Base-by-base conservation (phyloP, 768 basidiomycete genomes). In the Russula foetens region DNA sequence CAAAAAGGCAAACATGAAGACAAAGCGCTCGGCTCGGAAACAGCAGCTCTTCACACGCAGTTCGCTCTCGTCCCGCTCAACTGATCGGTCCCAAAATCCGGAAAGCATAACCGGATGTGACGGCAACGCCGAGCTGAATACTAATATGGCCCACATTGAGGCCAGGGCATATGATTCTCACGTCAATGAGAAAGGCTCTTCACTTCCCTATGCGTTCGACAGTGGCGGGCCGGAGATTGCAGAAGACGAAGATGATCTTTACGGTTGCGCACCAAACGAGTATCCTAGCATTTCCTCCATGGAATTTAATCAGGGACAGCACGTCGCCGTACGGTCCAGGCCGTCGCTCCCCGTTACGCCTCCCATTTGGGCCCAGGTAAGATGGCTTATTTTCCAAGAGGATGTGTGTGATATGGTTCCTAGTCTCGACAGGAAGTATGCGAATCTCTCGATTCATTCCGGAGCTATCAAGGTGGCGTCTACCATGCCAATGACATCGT, bases 401-500 rank as follows among this genome's bases (percentile, higher is more conserved):
- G n/a, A 28, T 65, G 15, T 62, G 53, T 17, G 14, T 63, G 46
- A 54, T 41, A 38, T 46, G 21, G n/a, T 57, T 15, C 35, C 24
- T 56, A 91, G 89, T 86, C 88, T 26, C 82, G 90, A 44, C 89
- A 91, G 73, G 90, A 92, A 72, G 78, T 92, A 2, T 92, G 90
- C 73, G 90, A 92, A 70, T 81, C 85, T 5, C 82, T 86, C 50
- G 82, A 84, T 23, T 85, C 83, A 79, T 89, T 88, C 70, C 76
- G 82, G 33, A 84, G 81, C 63, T 92, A 89, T 69, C 90, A 93
- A 71, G 75, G 88, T 12, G 90, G 90, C 8, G 90, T 93, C 6
- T 92, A 92, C 69, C 81, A 78, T 53, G 70, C 71, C 24, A 75
- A 82, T 26, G 79, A 83, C 55, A 71, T 80, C 19, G 87, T 80